A percentile compares a stretch with the other conserved stretches of the same genome.
Evolutionary conservation across 2,329 filamentous ascomycete genomes (phyloP).

Genomic region (Decorospora gaudefroyi): DNA sequence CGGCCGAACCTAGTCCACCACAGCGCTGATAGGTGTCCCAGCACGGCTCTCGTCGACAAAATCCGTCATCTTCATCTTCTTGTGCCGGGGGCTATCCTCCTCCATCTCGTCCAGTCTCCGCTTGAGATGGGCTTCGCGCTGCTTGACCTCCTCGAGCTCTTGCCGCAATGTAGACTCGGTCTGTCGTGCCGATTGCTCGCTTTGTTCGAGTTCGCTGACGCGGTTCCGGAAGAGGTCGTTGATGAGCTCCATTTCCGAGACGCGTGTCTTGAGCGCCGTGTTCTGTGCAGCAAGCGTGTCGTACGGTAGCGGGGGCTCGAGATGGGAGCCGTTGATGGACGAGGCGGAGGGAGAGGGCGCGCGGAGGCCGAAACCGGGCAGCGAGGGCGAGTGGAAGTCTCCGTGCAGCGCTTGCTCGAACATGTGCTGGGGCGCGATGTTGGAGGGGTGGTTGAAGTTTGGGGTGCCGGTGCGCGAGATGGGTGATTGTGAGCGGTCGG

Average conservation of each 20-base stretch:
- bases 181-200: slow-evolving; percentile 68
- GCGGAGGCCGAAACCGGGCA: slow-evolving; percentile 49
- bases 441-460: slow-evolving; percentile 66
- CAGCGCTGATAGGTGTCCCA: slow-evolving; percentile 40
- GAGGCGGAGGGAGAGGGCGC: slow-evolving; percentile 62
- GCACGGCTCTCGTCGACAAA: slow-evolving; percentile 54
- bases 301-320: slow-evolving; percentile 75
- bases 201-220: slow-evolving; percentile 75
- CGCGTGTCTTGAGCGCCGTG: slow-evolving; percentile 87
- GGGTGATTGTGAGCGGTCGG: slow-evolving; percentile 76
- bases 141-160: slow-evolving; percentile 73
- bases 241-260: slow-evolving; percentile 94
- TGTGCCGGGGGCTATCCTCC: slow-evolving; percentile 55
- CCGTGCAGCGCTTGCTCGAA: slow-evolving; percentile 77
- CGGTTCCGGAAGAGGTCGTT: slow-evolving; percentile 70
- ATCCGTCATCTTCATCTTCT: slow-evolving; percentile 62
- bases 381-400: slow-evolving; percentile 65
- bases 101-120: slow-evolving; percentile 71
- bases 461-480: slow-evolving; percentile 80
- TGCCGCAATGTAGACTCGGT: slow-evolving; percentile 61
- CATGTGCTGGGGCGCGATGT: slow-evolving; percentile 73
- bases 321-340: slow-evolving; percentile 63
- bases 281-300: slow-evolving; percentile 81
- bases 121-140: slow-evolving; percentile 80
- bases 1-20: slow-evolving; percentile 32